These are phyloP conservation scores for Pseudogymnoascus sp. DNA, from an alignment of 2,329 filamentous ascomycete species.

Conservation along the genomic window DNA sequence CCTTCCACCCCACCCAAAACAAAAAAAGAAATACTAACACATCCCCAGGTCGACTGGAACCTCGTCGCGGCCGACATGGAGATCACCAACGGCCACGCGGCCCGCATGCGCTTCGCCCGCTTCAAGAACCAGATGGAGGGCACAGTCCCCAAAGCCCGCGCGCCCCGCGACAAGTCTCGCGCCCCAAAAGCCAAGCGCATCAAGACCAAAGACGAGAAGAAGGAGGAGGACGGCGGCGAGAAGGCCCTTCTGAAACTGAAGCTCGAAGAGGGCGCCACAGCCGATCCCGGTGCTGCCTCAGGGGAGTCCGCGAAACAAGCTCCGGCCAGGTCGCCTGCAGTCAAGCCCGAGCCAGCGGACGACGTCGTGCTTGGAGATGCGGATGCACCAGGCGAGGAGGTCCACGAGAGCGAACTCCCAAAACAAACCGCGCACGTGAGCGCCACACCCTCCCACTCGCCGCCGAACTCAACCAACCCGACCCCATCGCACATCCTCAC, in stretches of 20 bases:
- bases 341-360: neutral
- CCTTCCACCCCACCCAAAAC: neutral
- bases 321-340: neutral
- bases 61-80: conserved; percentile 39
- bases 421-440: neutral
- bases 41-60: conserved; percentile 43
- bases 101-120: conserved; percentile 47
- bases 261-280: neutral
- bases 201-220: conserved; percentile 7
- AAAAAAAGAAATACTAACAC: conserved; percentile 3
- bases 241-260: conserved; percentile 1
- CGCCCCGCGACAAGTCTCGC: conserved; percentile 12
- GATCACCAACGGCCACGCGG: conserved; percentile 48
- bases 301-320: neutral
- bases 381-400: neutral
- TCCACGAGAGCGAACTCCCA: neutral
- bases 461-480: neutral
- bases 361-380: neutral
- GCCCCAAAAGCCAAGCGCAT: neutral
- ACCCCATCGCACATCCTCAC: neutral
- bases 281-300: neutral
- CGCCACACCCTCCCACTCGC: neutral
- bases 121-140: conserved; percentile 46
- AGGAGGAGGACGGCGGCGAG: conserved; percentile 2
- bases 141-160: conserved; percentile 18